These are phyloP conservation scores for Trebouxia sp. DNA, from an alignment of 139 green algal genomes.

Conservation along the genomic window DNA sequence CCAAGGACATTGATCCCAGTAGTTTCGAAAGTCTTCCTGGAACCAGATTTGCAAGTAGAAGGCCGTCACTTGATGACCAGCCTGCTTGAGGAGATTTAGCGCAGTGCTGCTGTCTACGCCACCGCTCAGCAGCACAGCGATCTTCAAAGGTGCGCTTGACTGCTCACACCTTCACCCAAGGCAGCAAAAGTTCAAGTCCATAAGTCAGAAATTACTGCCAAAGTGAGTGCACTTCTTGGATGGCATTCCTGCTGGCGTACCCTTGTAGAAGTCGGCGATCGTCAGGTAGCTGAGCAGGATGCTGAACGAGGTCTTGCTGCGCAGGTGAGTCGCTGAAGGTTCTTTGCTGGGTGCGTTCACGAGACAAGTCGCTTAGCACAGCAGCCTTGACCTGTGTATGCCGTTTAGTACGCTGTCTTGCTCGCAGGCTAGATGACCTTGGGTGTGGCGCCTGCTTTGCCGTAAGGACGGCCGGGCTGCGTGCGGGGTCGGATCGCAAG, in stretches of 20 bases:
- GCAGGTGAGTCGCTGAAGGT: neutral
- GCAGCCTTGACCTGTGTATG: neutral
- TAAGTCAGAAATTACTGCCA: too few relatives aligned
- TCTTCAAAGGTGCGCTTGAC: conserved; percentile 41
- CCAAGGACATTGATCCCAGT: conserved; percentile 95
- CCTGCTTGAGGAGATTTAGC: conserved; percentile 77
- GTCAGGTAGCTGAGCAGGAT: neutral
- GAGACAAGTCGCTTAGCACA: neutral
- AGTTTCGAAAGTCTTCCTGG: conserved; percentile 97
- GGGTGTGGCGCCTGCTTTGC: too few relatives aligned
- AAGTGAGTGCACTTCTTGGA: neutral
- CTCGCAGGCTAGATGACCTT: neutral
- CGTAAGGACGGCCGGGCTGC: too few relatives aligned
- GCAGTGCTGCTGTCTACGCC: conserved; percentile 97
- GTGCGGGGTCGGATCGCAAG: too few relatives aligned
- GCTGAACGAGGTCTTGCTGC: neutral
- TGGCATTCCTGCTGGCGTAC: neutral
- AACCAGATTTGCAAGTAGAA: conserved; percentile 96
- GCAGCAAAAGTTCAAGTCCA: neutral
- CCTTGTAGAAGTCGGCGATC: neutral
- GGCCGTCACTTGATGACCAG: conserved; percentile 79
- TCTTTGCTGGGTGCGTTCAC: neutral
- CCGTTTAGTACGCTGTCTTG: neutral
- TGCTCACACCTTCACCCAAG: conserved; percentile 31
- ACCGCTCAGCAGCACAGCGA: conserved; percentile 90